Conservation (phyloP, 2,329 filamentous ascomycete species). For the Ophiostoma pallidulum region DNA sequence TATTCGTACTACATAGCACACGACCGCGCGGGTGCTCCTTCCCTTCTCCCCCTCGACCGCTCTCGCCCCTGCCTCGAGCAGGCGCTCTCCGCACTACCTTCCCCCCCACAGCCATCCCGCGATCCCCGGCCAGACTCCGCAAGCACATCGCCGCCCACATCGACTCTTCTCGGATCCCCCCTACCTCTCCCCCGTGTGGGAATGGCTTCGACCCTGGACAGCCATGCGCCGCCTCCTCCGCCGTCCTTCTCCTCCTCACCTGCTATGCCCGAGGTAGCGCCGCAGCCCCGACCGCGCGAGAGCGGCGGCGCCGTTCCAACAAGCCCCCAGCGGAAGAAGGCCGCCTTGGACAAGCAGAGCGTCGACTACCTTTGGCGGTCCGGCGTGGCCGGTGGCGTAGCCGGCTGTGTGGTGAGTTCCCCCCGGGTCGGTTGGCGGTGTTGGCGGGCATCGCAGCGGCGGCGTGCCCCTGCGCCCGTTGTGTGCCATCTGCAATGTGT, state of each 20-base stretch:
- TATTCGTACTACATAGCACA: too few species aligned
- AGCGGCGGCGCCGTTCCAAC: slow-evolving; percentile 15
- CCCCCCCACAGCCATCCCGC: too few species aligned
- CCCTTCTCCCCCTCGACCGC: neutral
- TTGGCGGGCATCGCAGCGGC: too few species aligned
- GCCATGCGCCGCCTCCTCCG: slow-evolving; percentile 34
- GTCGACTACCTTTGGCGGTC: slow-evolving; percentile 77
- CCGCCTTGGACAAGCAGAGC: slow-evolving; percentile 58
- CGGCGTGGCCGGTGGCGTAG: slow-evolving; percentile 77
- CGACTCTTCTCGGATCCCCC: neutral
- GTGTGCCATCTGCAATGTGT: too few species aligned
- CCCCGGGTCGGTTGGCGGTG: too few species aligned
- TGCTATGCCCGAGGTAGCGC: slow-evolving; percentile 45
- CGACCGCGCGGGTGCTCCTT: too few species aligned
- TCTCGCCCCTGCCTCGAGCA: neutral
- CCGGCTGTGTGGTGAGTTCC: slow-evolving; percentile 74
- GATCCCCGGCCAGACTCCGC: too few species aligned
- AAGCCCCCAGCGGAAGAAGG: slow-evolving; percentile 34
- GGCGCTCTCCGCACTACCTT: neutral
- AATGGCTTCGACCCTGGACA: slow-evolving; percentile 47
- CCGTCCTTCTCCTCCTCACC: slow-evolving; percentile 5
- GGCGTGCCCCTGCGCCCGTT: too few species aligned
- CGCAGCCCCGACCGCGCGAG: slow-evolving; percentile 30
- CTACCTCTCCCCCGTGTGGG: slow-evolving; percentile 23
- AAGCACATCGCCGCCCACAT: too few species aligned